Evolutionary conservation across 352 stramenopile species (phyloP).

Genomic region (Globisporangium camurandrum): DNA sequence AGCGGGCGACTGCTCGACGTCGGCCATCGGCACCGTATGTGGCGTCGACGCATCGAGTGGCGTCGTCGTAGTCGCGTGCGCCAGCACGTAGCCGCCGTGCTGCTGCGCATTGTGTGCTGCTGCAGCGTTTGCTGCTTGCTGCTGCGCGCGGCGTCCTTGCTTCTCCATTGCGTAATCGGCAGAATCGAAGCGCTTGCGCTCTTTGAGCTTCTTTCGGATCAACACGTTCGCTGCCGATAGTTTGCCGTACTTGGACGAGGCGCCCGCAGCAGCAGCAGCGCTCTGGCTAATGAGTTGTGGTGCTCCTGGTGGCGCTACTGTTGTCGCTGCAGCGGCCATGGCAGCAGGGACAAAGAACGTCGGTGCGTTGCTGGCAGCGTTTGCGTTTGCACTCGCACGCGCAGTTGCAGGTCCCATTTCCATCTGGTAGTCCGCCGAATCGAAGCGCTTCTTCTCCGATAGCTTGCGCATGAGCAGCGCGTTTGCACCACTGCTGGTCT

Average conservation of each 20-base stretch:
- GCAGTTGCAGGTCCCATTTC: constrained; percentile 1
- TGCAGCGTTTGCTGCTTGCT: too few relatives aligned
- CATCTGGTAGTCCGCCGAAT: constrained; percentile 32
- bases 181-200: constrained; percentile 80
- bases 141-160: constrained; percentile 20
- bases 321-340: not conserved
- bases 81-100: constrained; percentile 11
- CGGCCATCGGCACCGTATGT: not conserved
- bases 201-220: constrained; percentile 70
- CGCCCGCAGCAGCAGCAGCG: not conserved
- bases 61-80: constrained; percentile 16
- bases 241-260: constrained; percentile 49
- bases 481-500: constrained; percentile 18
- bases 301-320: constrained; percentile 1
- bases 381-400: not conserved
- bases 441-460: constrained; percentile 28
- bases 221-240: constrained; percentile 64
- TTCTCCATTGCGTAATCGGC: constrained; percentile 71
- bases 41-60: constrained; percentile 11
- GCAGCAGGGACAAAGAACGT: constrained; percentile 3
- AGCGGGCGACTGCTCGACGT: too few relatives aligned
- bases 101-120: constrained; percentile 12
- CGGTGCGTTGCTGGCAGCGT: not conserved
- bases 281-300: too few relatives aligned
- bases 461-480: constrained; percentile 28